These are phyloP conservation scores for Vitis labrusca DNA, from an alignment of 164 flowering plant genomes.

Conservation along the genomic window DNA sequence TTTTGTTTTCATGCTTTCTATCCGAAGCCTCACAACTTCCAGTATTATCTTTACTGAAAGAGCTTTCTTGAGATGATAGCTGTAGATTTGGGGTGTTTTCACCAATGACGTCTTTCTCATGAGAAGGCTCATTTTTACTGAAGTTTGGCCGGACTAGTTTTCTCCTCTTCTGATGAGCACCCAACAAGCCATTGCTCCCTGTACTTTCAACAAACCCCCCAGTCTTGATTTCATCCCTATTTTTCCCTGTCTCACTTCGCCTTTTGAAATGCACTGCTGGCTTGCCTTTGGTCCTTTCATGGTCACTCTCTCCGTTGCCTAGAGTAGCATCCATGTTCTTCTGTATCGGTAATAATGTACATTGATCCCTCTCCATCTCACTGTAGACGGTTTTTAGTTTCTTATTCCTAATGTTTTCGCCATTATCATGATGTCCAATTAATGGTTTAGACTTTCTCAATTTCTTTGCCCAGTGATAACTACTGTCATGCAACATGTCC, in stretches of 20 bases:
- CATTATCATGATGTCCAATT: neutral
- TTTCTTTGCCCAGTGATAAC: conserved; percentile 12
- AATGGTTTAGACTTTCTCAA: conserved; percentile 1
- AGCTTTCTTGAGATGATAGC: no score
- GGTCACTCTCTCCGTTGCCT: conserved; percentile 6
- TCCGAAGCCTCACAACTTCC: no score
- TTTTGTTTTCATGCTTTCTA: no score
- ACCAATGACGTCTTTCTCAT: neutral
- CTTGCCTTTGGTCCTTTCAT: conserved; percentile 11
- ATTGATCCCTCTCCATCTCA: neutral
- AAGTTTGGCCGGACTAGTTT: conserved; percentile 54
- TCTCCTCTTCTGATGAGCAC: conserved; percentile 32
- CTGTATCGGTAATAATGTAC: neutral
- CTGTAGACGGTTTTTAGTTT: neutral
- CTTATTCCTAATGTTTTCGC: neutral
- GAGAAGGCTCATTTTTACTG: neutral
- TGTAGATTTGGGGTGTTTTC: neutral
- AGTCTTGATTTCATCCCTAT: neutral
- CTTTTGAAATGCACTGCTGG: conserved; percentile 48
- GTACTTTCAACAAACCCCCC: conserved; percentile 2
- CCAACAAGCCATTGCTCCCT: conserved; percentile 6
- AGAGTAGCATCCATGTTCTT: conserved; percentile 3
- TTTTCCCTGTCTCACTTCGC: conserved; percentile 38
- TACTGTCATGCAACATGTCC: conserved; percentile 20
- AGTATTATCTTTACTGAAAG: no score